phyloP scores from a whole-genome alignment of 345 rosid species.

The Euphorbia pulcherrima region DNA sequence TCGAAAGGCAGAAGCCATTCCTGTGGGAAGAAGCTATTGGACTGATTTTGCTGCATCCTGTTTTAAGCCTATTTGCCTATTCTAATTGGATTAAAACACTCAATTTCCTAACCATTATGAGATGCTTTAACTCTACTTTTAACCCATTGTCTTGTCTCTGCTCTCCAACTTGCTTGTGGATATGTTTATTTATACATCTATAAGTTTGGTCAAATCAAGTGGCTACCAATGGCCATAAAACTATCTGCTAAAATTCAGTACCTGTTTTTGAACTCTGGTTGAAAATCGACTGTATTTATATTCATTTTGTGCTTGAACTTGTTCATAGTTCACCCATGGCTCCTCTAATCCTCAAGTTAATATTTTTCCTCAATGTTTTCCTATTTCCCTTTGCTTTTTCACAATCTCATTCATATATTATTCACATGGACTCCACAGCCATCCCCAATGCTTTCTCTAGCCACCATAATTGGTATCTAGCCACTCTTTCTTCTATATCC shows the following conservation, averaged over 20 bases:
- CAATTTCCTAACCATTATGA: neutral
- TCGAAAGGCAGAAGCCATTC: neutral
- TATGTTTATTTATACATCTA: too few species aligned
- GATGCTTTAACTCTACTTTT: neutral
- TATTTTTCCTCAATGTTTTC: conserved; percentile 20
- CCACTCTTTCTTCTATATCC: conserved; percentile 25
- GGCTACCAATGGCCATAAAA: neutral
- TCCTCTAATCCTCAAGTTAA: conserved; percentile 2
- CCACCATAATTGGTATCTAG: conserved; percentile 38
- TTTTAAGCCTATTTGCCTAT: neutral
- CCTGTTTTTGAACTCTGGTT: neutral
- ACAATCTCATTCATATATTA: conserved; percentile 19
- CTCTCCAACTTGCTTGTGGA: neutral
- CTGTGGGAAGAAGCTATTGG: neutral
- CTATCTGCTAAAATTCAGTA: neutral
- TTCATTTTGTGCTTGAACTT: neutral
- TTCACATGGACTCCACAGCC: conserved; percentile 33
- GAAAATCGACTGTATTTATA: neutral
- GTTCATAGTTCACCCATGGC: conserved; percentile 24
- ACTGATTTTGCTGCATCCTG: neutral
- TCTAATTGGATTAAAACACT: neutral
- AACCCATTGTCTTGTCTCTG: neutral
- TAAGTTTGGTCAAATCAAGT: neutral
- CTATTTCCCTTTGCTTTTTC: neutral
- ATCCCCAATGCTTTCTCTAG: conserved; percentile 29